Base-by-base conservation (phyloP, 2,329 filamentous ascomycete species). In the Phaeoacremonium minimum region DNA sequence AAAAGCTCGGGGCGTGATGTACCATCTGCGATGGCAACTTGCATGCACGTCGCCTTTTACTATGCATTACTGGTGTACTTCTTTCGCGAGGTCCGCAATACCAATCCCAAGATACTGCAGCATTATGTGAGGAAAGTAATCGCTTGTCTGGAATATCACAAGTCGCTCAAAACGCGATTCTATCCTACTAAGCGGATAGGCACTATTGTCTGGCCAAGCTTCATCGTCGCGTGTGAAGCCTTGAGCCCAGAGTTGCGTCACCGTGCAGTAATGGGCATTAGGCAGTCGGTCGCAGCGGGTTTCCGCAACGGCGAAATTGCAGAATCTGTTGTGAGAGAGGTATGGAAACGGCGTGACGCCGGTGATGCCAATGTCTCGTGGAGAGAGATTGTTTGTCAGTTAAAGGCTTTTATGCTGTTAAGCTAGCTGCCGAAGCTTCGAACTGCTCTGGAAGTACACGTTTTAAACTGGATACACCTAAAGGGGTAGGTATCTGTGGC, bases 21-120 rank as follows among this genome's bases (percentile, higher is more conserved):
- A 9, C 9, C 22, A 9, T 26, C 22, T 26, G 22, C 22, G n/a
- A 26, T 26, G 22, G 9, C 22, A 9, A 26, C 9, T n/a, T 26
- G 22, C 22, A 26, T 26, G 22, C 9, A n/a, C n/a, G 9, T 26
- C 22, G 22, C 22, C 22, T 9, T 26, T n/a, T 26, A 26, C 22
- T 26, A 26, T n/a, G 22, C 22, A 9, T 26, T 26, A n/a, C 22
- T 26, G 22, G 22, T 26, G 9, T 26, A 26, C n/a, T 26, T 26
- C 47, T 26, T 26, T n/a, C 22, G 22, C 22, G 22, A 26, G 22
- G 22, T 26, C 22, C 22, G 22, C 22, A 26, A 26, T n/a, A 26
- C 22, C 22, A 26, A 26, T 26, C 22, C 22, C 22, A 26, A 26
- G 22, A 26, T 26, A 9, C 22, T 26, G 9, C 22, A 26, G n/a